Evolutionary conservation across 1,284 basidiomycete species (phyloP), one percentile per base, ranked within the genome.

Genomic region (Leccinum ambiguum): DNA sequence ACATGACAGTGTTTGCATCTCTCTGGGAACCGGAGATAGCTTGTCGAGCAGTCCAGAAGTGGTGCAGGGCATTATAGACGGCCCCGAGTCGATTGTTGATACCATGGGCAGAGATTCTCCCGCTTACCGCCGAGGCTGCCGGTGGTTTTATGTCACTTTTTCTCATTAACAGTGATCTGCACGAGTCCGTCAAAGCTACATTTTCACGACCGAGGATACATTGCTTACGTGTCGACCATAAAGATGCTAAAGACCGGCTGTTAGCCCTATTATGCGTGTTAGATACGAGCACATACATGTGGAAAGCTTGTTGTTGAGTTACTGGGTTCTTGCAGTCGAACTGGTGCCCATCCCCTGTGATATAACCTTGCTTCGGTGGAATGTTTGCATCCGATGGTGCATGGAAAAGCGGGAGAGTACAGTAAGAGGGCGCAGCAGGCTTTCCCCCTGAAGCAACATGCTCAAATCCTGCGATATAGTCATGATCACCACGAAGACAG

Each of bases 1-100:
- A 71, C 16, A 88, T 73, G 60, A 88, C 76, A 13, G 81, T 84
- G 68, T 88, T 87, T 3, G 86, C 79, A 69, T 88, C 86, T 39
- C 81, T 75, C 6, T 83, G 79, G 26, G 62, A 69, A 23, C 66
- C 72, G 1, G 45, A 5, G 11, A 76, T 77, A 7, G 79, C 74
- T 59, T 81, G 77, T 2, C 86, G 80, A 9, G 85, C 79, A 2
- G 76, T 72, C 85, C 82, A 88, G 69, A 87, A 87, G 9, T 73
- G 75, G 67, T 83, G 71, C 14, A 86, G 66, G 0, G 86, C 80
- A 6, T 82, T 80, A 59, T 81, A 83, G 2, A 86, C 86, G 0
- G 86, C 84, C 1, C 86, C 86, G 16, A 86, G 79, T 26, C 86
- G 75, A 69, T 88, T 84, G 65, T 85, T 76, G 21, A 63, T 10